phyloP scores from a whole-genome alignment of 2,329 filamentous ascomycete species.

The Alternaria brassicae region DNA sequence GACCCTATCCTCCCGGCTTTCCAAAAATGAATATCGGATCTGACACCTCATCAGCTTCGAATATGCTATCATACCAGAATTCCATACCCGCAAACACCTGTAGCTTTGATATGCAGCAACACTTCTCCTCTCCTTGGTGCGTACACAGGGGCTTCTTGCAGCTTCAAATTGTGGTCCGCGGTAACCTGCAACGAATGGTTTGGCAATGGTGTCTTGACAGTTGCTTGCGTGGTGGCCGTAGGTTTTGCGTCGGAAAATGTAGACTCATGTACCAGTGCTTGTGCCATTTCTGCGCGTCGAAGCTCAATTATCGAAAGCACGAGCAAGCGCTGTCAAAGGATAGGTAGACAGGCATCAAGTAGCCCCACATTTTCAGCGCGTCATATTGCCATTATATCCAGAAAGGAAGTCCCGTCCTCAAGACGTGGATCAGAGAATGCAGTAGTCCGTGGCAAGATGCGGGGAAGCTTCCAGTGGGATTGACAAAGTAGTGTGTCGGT shows the following conservation, averaged over 20 bases:
- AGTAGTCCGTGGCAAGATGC: constrained; percentile 10
- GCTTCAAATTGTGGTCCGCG: constrained; percentile 65
- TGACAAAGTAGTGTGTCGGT: constrained; percentile 4
- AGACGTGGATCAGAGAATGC: not conserved
- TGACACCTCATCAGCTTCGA: constrained; percentile 31
- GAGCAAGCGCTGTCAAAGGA: not conserved
- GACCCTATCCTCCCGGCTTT: constrained; percentile 69
- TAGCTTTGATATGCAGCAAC: constrained; percentile 67
- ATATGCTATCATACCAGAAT: fast-evolving
- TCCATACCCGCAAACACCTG: constrained; percentile 68
- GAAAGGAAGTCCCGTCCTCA: not conserved
- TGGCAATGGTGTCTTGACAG: constrained; percentile 35
- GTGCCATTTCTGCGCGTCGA: constrained; percentile 13
- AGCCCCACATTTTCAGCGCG: constrained; percentile 6
- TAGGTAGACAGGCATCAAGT: not conserved
- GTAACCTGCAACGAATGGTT: constrained; percentile 68
- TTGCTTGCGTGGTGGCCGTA: constrained; percentile 19
- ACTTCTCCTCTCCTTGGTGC: constrained; percentile 63
- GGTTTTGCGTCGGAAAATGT: constrained; percentile 13
- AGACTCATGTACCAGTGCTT: not conserved
- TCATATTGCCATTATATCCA: not conserved
- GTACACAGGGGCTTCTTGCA: constrained; percentile 64
- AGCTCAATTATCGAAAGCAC: not conserved
- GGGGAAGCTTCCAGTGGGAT: constrained; percentile 5
- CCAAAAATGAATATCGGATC: constrained; percentile 74